Evolutionary conservation across 345 rosid genomes (phyloP).

Genomic region (Isatis tinctoria): DNA sequence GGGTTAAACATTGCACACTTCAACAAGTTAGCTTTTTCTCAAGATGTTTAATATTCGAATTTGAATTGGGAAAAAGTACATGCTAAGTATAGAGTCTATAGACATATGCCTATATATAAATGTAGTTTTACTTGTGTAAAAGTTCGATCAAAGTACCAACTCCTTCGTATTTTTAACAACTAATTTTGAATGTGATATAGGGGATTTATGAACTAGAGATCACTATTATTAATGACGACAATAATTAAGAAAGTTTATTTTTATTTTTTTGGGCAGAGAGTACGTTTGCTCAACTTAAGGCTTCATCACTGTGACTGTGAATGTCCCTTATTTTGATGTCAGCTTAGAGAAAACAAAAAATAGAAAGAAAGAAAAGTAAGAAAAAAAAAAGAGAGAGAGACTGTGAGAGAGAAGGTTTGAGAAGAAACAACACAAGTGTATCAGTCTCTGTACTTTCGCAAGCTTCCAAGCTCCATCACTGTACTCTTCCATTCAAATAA

Average conservation of each 20-base stretch:
- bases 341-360: not conserved
- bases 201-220: not conserved
- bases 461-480: slow-evolving; percentile 31
- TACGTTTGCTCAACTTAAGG: slow-evolving; percentile 2
- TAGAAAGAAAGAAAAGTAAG: not conserved
- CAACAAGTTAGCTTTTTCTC: not conserved
- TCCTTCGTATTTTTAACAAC: not conserved
- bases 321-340: slow-evolving; percentile 29
- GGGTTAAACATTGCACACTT: not conserved
- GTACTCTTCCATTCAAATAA: slow-evolving; percentile 27
- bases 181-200: not conserved
- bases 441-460: slow-evolving; percentile 31
- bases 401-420: slow-evolving; percentile 18
- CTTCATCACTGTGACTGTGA: slow-evolving; percentile 23
- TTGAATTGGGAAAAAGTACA: not conserved
- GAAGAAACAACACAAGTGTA: slow-evolving; percentile 14
- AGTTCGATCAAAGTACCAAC: not conserved
- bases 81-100: not conserved
- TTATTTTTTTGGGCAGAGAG: not conserved
- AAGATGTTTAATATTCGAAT: not conserved
- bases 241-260: not conserved
- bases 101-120: not conserved
- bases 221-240: not conserved
- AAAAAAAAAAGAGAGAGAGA: not conserved
- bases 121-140: not conserved